Base-by-base conservation (phyloP, 2,329 filamentous ascomycete species). In the Myriosclerotinia curreyana region DNA sequence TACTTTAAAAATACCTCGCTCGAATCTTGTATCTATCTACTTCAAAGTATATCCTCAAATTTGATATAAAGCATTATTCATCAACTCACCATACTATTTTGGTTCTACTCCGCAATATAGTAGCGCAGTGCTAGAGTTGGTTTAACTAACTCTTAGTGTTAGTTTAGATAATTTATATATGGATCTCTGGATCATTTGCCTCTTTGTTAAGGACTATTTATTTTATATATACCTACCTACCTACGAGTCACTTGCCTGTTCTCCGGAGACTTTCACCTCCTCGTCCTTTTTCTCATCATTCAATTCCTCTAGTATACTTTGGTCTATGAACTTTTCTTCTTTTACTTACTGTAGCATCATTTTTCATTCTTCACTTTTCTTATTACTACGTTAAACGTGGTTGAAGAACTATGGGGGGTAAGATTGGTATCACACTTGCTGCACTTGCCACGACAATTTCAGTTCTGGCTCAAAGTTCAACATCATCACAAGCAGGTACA, bases 381-480 rank as follows among this genome's bases (percentile, higher is more conserved):
- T 49, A 58, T 46, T 15, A 56, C 42, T 49, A 31, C 40, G 12
- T 14, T 14, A 20, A 46, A 15, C n/a, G n/a, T 14, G 22, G 14
- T 17, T 17, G 20, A 62, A 51, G 64, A 25, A 69, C 62, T 36
- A 71, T 71, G 67, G 44, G 52, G 15, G 64, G 59, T 1, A 67
- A 53, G 48, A 38, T 52, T 48, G 44, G 40, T 55, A 38, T 71
- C 17, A 65, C 64, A 40, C 20, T 69, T 38, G 54, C 62, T 52
- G 65, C 66, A 22, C 31, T 66, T 40, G 38, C 70, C 12, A 59
- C 62, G 17, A 48, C 60, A 17, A 53, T 69, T 15, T 25, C 46
- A 36, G 58, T 65, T 5, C 62, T 56, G 60, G 65, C 62, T 17
- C 68, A 71, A 60, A 66, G 11, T 20, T 55, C 67, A 38, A 70